These are phyloP conservation scores for Paracoccidioides brasiliensis DNA, from an alignment of 2,329 filamentous ascomycete species.

Conservation along the genomic window DNA sequence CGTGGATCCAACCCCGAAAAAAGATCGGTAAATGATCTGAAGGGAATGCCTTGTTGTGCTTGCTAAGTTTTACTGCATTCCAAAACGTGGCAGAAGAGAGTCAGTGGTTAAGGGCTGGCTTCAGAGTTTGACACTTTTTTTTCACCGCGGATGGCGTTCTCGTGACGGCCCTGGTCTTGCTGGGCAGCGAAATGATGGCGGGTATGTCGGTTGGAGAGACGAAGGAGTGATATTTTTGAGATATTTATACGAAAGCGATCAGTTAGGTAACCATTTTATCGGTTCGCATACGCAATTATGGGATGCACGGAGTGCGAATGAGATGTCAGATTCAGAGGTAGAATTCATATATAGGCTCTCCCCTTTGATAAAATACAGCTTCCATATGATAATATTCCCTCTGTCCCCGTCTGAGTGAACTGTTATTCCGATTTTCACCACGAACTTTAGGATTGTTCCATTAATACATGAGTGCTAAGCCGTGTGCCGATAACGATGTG, in stretches of 20 bases:
- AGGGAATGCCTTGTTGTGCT: background rate
- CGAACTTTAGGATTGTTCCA: background rate
- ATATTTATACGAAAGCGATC: background rate
- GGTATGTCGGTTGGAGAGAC: background rate
- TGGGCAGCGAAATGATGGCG: too few species aligned
- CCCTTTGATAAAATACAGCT: too few species aligned
- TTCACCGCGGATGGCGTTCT: background rate
- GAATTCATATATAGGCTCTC: too few species aligned
- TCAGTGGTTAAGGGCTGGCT: background rate
- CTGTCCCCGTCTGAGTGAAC: background rate
- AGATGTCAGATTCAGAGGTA: background rate
- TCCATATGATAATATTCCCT: background rate
- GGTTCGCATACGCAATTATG: too few species aligned
- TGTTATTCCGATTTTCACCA: background rate
- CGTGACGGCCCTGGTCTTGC: too few species aligned
- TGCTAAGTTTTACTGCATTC: background rate
- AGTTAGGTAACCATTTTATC: background rate
- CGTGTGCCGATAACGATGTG: too few species aligned
- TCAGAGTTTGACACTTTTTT: background rate
- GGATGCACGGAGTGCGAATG: background rate
- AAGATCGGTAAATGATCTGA: constrained; percentile 36
- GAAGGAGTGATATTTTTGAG: background rate
- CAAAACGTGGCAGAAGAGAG: background rate
- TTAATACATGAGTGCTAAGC: background rate
- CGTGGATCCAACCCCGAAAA: constrained; percentile 38